Evolutionary conservation across 495 filamentous ascomycete species (phyloP).

Genomic region (Penicillium herquei): DNA sequence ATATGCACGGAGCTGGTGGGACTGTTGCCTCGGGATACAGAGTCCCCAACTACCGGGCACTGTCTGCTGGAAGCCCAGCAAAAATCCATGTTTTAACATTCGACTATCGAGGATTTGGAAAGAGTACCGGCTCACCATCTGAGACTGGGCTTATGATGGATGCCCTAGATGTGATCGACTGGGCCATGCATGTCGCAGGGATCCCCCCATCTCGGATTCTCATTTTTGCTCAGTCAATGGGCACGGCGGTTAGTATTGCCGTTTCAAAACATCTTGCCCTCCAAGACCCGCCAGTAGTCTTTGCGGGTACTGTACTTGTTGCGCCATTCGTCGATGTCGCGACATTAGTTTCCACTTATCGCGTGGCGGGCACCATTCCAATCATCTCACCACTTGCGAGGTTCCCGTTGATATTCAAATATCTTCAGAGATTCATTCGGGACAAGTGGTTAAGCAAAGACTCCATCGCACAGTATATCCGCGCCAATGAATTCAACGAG

Average conservation of each 20-base stretch:
- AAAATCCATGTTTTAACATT: slow-evolving; percentile 63
- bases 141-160: slow-evolving; percentile 71
- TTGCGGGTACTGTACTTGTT: slow-evolving; percentile 36
- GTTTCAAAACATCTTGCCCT: slow-evolving; percentile 58
- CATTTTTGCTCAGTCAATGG: slow-evolving; percentile 73
- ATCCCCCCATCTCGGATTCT: slow-evolving; percentile 68
- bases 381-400: slow-evolving; percentile 40
- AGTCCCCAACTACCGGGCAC: slow-evolving; percentile 59
- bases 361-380: slow-evolving; percentile 42
- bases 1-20: slow-evolving; percentile 52
- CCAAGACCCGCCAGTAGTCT: slow-evolving; percentile 27
- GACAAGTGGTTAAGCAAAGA: slow-evolving; percentile 47
- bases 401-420: slow-evolving; percentile 37
- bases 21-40: slow-evolving; percentile 63
- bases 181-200: slow-evolving; percentile 60
- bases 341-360: slow-evolving; percentile 44
- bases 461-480: slow-evolving; percentile 33
- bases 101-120: slow-evolving; percentile 80
- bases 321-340: slow-evolving; percentile 46
- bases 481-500: slow-evolving; percentile 26
- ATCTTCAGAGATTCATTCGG: slow-evolving; percentile 37
- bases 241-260: slow-evolving; percentile 70
- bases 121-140: slow-evolving; percentile 65
- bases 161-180: slow-evolving; percentile 61
- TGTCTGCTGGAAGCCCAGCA: slow-evolving; percentile 55